Base-by-base conservation (phyloP, 2,329 filamentous ascomycete species). In the Mollisiaceae sp. region DNA sequence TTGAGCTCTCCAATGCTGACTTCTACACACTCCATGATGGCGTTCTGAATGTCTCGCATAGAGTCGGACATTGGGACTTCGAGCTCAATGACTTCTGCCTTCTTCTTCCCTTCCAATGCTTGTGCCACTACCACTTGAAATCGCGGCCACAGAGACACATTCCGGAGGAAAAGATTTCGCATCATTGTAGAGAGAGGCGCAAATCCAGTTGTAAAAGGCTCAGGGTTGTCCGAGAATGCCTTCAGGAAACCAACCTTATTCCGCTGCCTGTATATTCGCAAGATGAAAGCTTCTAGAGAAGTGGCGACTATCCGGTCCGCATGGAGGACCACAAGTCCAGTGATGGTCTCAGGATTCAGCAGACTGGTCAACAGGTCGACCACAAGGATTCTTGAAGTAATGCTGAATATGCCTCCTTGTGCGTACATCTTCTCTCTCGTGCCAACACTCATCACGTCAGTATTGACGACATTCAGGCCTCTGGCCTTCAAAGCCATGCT, bases 231-330 rank as follows among this genome's bases (percentile, higher is more conserved):
- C 0, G 94, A 95, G 75, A 99, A 97, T 14, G 95, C 95, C 75
- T 99, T 99, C 38, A 99, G 82, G 72, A 99, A 98, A 39, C 95
- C 95, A 38, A 80, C 83, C 80, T 96, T 97, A 79, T 99, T 99
- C 82, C 92, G 92, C 79, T 98, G 94, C 66, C 95, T 87, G 77
- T 94, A 99, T 63, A 97, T 92, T 45, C 95, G 87, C 65, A 98
- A 82, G 67, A 99, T 97, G 78, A 99, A 99, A 8, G 95, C 94
- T 78, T 99, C 95, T 2, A 94, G 81, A 1, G 93, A 95, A 0
- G 94, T 97, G 15, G 94, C 92, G 27, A 93, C 81, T 38, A 97
- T 87, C 67, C 89, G 89, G 68, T 99, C 95, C 6, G 94, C 93
- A 79, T 98, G 95, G 63, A 99, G 82, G 36, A 97, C 86, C 22